Evolutionary conservation across 176 grass and related monocot genomes (phyloP).

Genomic region (Carex littledalei): DNA sequence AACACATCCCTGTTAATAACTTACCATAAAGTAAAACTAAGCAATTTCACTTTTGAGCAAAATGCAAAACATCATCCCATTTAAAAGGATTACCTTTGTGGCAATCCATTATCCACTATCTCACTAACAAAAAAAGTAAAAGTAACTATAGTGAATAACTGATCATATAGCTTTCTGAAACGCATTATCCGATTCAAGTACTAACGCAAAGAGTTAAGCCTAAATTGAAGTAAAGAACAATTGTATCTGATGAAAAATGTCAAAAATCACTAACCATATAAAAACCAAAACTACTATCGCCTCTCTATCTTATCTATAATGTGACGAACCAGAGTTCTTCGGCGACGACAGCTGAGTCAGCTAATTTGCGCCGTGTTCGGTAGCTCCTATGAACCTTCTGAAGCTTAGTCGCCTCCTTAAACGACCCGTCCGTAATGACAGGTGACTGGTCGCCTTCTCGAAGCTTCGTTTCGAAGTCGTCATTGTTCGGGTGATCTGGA

Average conservation of each 20-base stretch:
- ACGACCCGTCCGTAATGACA: background rate
- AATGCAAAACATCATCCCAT: background rate
- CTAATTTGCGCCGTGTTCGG: constrained; percentile 78
- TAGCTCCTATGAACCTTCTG: constrained; percentile 96
- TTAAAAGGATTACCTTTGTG: background rate
- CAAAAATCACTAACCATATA: background rate
- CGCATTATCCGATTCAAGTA: background rate
- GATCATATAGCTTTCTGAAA: background rate
- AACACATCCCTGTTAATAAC: constrained; percentile 1
- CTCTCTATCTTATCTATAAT: background rate
- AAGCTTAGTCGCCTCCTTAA: constrained; percentile 69
- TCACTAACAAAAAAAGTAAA: background rate
- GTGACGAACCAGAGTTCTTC: constrained; percentile 84
- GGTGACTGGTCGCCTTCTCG: constrained; percentile 16
- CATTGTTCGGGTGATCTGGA: background rate
- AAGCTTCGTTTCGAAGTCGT: background rate
- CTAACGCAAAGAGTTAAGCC: background rate
- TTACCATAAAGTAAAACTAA: background rate
- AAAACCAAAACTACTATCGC: background rate
- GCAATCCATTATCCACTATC: background rate
- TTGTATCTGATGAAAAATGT: background rate
- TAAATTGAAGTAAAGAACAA: background rate
- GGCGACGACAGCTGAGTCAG: constrained; percentile 89
- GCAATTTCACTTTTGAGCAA: background rate
- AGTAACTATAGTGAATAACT: background rate